Conservation (phyloP, 2,329 filamentous ascomycete genomes). For the Onygenales sp. region DNA sequence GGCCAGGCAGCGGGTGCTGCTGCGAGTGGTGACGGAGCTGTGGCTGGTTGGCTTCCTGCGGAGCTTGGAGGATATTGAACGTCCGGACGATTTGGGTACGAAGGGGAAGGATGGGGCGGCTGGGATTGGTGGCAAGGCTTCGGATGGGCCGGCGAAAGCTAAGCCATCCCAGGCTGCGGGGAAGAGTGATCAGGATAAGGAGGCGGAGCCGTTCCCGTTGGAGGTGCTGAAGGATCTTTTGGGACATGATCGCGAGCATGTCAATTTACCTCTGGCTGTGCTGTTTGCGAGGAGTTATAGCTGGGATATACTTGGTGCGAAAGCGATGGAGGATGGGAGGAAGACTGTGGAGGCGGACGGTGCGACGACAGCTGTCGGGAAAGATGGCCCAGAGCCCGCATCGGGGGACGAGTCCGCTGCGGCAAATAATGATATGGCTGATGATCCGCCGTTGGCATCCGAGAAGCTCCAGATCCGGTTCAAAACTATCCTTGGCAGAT, state of each 20-base stretch:
- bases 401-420: constrained; percentile 43
- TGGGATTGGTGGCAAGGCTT: constrained; percentile 32
- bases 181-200: constrained; percentile 51
- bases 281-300: constrained; percentile 93
- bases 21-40: constrained; percentile 86
- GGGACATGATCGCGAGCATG: constrained; percentile 84
- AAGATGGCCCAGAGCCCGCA: constrained; percentile 41
- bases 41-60: constrained; percentile 87
- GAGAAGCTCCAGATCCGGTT: constrained; percentile 77
- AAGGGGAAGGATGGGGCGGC: constrained; percentile 45
- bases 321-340: constrained; percentile 62
- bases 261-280: constrained; percentile 82
- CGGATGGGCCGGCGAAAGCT: constrained; percentile 51
- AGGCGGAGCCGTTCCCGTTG: constrained; percentile 84
- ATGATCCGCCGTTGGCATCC: constrained; percentile 66
- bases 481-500: constrained; percentile 71
- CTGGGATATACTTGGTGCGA: constrained; percentile 88
- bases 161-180: constrained; percentile 48
- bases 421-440: constrained; percentile 27
- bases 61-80: constrained; percentile 62
- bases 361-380: constrained; percentile 38
- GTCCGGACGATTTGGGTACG: constrained; percentile 51
- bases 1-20: constrained; percentile 69
- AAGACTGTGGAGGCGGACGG: constrained; percentile 79
- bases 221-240: constrained; percentile 97